These are phyloP conservation scores for Penicillium sp. DNA, from an alignment of 2,329 filamentous ascomycete genomes.

Conservation along the genomic window DNA sequence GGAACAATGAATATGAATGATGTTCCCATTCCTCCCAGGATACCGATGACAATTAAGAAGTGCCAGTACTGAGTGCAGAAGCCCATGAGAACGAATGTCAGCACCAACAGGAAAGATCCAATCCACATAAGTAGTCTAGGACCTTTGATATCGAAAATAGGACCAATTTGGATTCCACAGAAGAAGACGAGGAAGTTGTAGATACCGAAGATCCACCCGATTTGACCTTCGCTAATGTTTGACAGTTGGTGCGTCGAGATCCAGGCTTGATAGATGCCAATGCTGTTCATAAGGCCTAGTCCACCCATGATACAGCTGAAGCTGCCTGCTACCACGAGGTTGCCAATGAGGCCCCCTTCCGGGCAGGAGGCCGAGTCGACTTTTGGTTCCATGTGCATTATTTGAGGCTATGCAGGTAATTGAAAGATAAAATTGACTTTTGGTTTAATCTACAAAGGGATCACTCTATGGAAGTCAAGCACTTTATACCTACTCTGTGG, in stretches of 20 bases:
- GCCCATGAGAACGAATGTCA: constrained; percentile 32
- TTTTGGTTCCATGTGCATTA: constrained; percentile 18
- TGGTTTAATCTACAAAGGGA: not conserved
- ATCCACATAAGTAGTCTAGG: constrained; percentile 24
- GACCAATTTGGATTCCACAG: constrained; percentile 34
- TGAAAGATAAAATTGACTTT: not conserved
- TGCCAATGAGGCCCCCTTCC: constrained; percentile 46
- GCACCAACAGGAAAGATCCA: constrained; percentile 26
- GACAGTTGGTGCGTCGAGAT: constrained; percentile 41
- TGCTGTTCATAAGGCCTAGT: constrained; percentile 45
- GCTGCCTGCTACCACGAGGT: constrained; percentile 47
- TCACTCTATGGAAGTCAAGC: not conserved
- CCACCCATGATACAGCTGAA: constrained; percentile 44
- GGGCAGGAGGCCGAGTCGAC: constrained; percentile 29
- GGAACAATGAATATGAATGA: constrained; percentile 22
- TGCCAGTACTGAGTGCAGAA: constrained; percentile 22
- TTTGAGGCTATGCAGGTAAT: not conserved
- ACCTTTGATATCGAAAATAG: constrained; percentile 42
- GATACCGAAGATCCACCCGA: constrained; percentile 46
- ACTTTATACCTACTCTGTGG: not conserved
- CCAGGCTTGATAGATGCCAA: constrained; percentile 45
- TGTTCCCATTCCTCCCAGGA: constrained; percentile 16
- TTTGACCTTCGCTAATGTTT: constrained; percentile 27
- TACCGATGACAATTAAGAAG: constrained; percentile 17
- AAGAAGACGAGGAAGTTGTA: constrained; percentile 45